phyloP scores from a whole-genome alignment of 1,284 basidiomycete species.

The Fistulina hepatica region DNA sequence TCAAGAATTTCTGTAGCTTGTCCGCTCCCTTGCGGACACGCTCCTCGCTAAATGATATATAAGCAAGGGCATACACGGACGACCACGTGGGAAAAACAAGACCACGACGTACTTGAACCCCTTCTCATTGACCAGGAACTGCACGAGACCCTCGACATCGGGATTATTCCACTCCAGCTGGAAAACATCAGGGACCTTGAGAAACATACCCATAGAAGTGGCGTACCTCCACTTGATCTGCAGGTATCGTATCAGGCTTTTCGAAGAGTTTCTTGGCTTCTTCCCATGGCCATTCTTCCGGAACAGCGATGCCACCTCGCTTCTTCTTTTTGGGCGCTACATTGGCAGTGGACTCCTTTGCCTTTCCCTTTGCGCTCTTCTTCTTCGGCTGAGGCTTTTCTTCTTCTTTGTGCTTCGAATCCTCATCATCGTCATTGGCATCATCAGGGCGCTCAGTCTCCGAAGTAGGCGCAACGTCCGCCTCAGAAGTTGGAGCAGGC shows the following conservation, averaged over 20 bases:
- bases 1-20: constrained; percentile 81
- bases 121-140: constrained; percentile 92
- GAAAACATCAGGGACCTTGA: neutral
- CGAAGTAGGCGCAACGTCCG: constrained; percentile 23
- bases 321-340: too few species aligned
- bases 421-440: constrained; percentile 19
- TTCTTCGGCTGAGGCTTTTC: constrained; percentile 21
- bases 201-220: neutral
- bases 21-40: constrained; percentile 93
- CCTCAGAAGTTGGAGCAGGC: constrained; percentile 23
- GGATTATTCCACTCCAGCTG: constrained; percentile 93
- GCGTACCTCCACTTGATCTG: constrained; percentile 76
- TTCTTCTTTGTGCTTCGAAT: constrained; percentile 19
- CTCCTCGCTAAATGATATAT: constrained; percentile 62
- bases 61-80: neutral
- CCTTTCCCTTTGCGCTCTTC: constrained; percentile 34
- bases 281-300: constrained; percentile 95
- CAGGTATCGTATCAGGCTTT: constrained; percentile 81
- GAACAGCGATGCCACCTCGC: constrained; percentile 69
- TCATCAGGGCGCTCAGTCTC: constrained; percentile 20
- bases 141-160: constrained; percentile 87
- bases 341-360: too few species aligned
- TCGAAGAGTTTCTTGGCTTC: constrained; percentile 87
- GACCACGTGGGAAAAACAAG: constrained; percentile 1
- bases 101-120: constrained; percentile 91